These are phyloP conservation scores for Crataegus laevigata DNA, from an alignment of 306 rosid species.

Conservation along the genomic window DNA sequence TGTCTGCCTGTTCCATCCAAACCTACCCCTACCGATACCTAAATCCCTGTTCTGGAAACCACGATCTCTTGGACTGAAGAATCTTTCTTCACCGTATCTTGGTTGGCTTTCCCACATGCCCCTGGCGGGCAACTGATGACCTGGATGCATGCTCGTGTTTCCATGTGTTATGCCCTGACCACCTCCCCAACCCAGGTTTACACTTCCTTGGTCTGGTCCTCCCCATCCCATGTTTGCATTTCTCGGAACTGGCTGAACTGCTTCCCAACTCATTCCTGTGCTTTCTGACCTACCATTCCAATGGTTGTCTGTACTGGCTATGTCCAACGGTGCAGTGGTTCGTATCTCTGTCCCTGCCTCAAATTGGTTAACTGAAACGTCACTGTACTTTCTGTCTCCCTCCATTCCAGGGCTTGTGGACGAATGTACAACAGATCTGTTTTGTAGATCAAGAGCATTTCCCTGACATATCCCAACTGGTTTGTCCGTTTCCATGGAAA, in stretches of 20 bases:
- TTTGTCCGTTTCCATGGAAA: constrained; percentile 46
- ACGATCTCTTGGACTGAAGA: constrained; percentile 45
- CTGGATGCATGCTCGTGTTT: constrained; percentile 35
- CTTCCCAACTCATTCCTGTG: constrained; percentile 40
- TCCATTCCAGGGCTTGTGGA: constrained; percentile 39
- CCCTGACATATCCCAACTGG: constrained; percentile 21
- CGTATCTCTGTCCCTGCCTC: constrained; percentile 41
- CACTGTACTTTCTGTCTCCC: constrained; percentile 38
- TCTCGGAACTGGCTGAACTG: constrained; percentile 39
- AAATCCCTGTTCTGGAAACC: constrained; percentile 49
- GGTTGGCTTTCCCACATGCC: constrained; percentile 45
- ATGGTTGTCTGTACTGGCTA: constrained; percentile 31
- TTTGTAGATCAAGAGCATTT: constrained; percentile 43
- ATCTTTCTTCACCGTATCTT: constrained; percentile 51
- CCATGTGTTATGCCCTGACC: constrained; percentile 35
- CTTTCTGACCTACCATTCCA: constrained; percentile 61
- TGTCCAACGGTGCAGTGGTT: constrained; percentile 36
- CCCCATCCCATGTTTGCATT: constrained; percentile 34
- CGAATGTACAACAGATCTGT: constrained; percentile 37
- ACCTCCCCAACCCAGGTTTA: constrained; percentile 40
- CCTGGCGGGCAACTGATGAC: constrained; percentile 5
- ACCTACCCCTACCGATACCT: constrained; percentile 45
- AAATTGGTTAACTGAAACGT: constrained; percentile 51
- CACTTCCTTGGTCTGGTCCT: constrained; percentile 30
- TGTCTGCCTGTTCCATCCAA: constrained; percentile 48